Conservation (phyloP, 345 rosid genomes). For the Salix brachista region DNA sequence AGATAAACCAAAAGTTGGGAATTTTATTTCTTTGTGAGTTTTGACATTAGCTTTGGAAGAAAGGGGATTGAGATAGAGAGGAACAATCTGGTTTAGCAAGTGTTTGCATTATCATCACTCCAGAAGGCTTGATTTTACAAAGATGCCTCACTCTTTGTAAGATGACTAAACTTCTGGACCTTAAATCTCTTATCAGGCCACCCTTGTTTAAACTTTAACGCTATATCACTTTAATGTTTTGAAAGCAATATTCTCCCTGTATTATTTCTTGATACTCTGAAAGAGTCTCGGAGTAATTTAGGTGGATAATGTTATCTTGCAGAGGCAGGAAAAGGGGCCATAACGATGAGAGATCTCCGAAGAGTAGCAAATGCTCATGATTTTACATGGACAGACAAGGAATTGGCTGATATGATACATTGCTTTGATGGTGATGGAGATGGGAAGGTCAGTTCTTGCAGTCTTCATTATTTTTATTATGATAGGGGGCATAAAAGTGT, state of each 20-base stretch:
- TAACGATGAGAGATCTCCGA: conserved; percentile 46
- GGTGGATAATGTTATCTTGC: conserved; percentile 22
- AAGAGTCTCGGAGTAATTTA: background rate
- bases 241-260: background rate
- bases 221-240: background rate
- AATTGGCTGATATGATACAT: conserved; percentile 68
- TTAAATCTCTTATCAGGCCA: background rate
- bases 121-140: no score
- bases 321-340: conserved; percentile 62
- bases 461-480: background rate
- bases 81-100: background rate
- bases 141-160: background rate
- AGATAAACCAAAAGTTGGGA: background rate
- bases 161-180: background rate
- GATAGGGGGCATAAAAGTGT: no score
- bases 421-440: conserved; percentile 64
- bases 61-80: background rate
- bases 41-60: background rate
- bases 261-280: background rate
- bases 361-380: conserved; percentile 59
- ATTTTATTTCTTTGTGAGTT: background rate
- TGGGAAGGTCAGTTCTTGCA: conserved; percentile 52
- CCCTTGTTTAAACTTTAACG: no score
- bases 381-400: conserved; percentile 68
- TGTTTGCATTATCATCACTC: background rate